phyloP scores from a whole-genome alignment of 805 yeast species.

The Citeromyces matritensis region DNA sequence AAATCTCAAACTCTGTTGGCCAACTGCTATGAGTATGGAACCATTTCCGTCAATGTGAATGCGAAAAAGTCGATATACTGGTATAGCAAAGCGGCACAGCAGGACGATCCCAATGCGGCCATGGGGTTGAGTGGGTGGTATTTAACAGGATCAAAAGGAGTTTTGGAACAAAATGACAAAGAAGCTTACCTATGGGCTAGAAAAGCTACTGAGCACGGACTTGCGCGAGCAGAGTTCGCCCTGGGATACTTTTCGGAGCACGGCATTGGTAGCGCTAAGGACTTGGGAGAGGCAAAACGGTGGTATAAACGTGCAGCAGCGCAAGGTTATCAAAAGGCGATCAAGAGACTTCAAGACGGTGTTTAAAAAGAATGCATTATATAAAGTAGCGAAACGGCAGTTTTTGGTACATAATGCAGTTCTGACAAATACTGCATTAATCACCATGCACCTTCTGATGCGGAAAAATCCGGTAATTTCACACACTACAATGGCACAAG shows the following conservation, averaged over 20 bases:
- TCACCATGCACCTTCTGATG: no score
- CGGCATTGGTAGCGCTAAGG: slow-evolving; percentile 39
- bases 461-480: background rate
- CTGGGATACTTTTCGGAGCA: slow-evolving; percentile 53
- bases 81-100: slow-evolving; percentile 55
- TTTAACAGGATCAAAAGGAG: slow-evolving; percentile 47
- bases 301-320: slow-evolving; percentile 49
- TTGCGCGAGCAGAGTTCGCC: slow-evolving; percentile 52
- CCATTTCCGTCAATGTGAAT: slow-evolving; percentile 21
- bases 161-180: slow-evolving; percentile 36
- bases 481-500: slow-evolving; percentile 2
- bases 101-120: slow-evolving; percentile 54
- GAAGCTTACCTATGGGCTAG: slow-evolving; percentile 59
- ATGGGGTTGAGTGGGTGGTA: slow-evolving; percentile 69
- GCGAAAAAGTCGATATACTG: slow-evolving; percentile 53
- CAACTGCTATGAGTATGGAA: slow-evolving; percentile 58
- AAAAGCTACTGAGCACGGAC: slow-evolving; percentile 44
- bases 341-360: slow-evolving; percentile 15
- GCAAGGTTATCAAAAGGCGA: slow-evolving; percentile 45
- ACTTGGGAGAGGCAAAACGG: slow-evolving; percentile 24
- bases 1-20: slow-evolving; percentile 63
- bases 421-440: no score
- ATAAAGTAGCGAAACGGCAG: no score
- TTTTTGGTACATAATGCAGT: no score
- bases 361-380: slow-evolving; percentile 1